Percentiles rank a stretch among this genome's conserved stretches.
Conservation (phyloP, 2,329 filamentous ascomycete genomes). For the Helminthosporium solani region DNA sequence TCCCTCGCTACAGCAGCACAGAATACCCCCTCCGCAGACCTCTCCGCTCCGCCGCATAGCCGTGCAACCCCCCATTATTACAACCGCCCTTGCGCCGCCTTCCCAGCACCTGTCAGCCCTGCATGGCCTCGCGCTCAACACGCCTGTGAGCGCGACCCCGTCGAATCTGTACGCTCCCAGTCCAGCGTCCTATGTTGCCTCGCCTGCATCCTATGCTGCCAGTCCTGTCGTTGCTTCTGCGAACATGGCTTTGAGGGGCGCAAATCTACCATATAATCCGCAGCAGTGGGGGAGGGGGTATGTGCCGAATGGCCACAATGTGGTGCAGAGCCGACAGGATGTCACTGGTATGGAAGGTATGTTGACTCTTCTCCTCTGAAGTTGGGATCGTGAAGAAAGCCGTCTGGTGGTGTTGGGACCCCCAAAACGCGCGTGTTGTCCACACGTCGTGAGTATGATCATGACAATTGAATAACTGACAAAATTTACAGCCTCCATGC, state of each 20-base stretch:
- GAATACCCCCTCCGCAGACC: slow-evolving; percentile 22
- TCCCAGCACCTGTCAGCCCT: slow-evolving; percentile 29
- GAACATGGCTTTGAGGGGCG: slow-evolving; percentile 39
- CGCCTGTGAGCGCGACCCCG: slow-evolving; percentile 42
- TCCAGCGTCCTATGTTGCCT: slow-evolving; percentile 23
- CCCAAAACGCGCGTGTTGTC: not conserved
- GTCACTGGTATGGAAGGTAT: slow-evolving; percentile 53
- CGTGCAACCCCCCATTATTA: slow-evolving; percentile 46
- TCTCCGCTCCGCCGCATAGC: slow-evolving; percentile 38
- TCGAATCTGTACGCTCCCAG: slow-evolving; percentile 36
- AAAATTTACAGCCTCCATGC: slow-evolving; percentile 45
- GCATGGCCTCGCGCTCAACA: slow-evolving; percentile 33
- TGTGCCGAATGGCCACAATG: slow-evolving; percentile 40
- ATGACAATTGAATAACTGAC: slow-evolving; percentile 1
- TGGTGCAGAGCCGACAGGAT: slow-evolving; percentile 42
- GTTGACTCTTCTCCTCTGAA: slow-evolving; percentile 4
- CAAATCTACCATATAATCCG: slow-evolving; percentile 49
- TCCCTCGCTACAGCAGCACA: slow-evolving; percentile 4
- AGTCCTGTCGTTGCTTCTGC: slow-evolving; percentile 21
- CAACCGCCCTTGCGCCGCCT: slow-evolving; percentile 44
- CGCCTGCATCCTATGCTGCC: slow-evolving; percentile 20
- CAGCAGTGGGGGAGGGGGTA: slow-evolving; percentile 50
- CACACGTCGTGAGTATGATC: slow-evolving; percentile 3
- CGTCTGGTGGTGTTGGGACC: too few relatives aligned
- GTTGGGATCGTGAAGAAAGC: not conserved